phyloP scores from a whole-genome alignment of 768 basidiomycete genomes.

The Mycena olivaceomarginata region DNA sequence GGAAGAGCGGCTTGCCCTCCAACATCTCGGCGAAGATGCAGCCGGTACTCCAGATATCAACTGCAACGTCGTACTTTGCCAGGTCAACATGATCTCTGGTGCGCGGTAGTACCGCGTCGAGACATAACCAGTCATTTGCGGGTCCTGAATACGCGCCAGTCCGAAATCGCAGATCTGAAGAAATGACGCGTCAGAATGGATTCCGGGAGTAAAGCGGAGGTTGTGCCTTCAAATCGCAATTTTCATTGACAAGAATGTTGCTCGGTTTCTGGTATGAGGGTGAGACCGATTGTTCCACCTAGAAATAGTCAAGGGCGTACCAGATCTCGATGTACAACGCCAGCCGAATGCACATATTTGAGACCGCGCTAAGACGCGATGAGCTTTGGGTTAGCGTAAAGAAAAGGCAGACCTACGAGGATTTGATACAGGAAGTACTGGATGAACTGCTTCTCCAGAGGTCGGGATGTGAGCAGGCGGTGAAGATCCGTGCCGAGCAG shows the following conservation, averaged over 20 bases:
- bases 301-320: slow-evolving; percentile 63
- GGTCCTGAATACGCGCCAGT: slow-evolving; percentile 98
- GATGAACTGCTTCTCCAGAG: slow-evolving; percentile 99
- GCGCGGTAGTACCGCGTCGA: slow-evolving; percentile 99
- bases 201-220: not conserved
- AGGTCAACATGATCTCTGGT: slow-evolving; percentile 99
- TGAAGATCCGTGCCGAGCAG: slow-evolving; percentile 98
- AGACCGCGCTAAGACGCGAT: slow-evolving; percentile 84
- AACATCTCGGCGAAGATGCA: slow-evolving; percentile 99
- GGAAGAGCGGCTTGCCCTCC: slow-evolving; percentile 98
- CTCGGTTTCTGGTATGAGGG: slow-evolving; percentile 87
- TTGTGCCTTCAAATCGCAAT: slow-evolving; percentile 96
- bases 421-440: slow-evolving; percentile 99
- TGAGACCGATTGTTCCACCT: slow-evolving; percentile 7
- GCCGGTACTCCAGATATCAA: slow-evolving; percentile 99
- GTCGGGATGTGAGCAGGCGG: slow-evolving; percentile 95
- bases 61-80: slow-evolving; percentile 99
- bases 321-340: slow-evolving; percentile 98
- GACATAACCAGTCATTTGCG: slow-evolving; percentile 99
- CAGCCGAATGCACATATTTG: slow-evolving; percentile 99
- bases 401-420: slow-evolving; percentile 72
- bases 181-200: slow-evolving; percentile 20
- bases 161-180: slow-evolving; percentile 98
- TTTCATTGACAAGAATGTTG: slow-evolving; percentile 99
- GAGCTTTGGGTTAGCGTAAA: slow-evolving; percentile 13